Evolutionary conservation across 768 basidiomycete species (phyloP).

Genomic region (Boletus subparvulus): DNA sequence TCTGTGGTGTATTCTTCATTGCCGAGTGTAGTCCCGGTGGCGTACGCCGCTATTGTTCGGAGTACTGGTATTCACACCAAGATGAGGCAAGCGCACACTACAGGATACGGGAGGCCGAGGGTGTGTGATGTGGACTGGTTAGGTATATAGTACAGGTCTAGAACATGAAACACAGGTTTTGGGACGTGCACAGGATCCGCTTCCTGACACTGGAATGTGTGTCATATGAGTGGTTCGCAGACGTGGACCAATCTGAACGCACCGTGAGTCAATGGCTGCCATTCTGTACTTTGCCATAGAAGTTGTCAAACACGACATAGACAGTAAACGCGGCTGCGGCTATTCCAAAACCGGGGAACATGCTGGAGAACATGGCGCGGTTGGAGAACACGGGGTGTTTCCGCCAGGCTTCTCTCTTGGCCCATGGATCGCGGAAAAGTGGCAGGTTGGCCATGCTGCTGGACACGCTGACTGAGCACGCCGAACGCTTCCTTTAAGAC

Average conservation of each 20-base stretch:
- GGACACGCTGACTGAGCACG: slow-evolving; percentile 11
- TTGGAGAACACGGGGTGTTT: slow-evolving; percentile 87
- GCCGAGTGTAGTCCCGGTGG: too few species aligned
- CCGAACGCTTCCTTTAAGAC: neutral
- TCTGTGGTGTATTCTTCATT: neutral
- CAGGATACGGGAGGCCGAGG: neutral
- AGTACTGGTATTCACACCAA: neutral
- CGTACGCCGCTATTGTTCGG: neutral
- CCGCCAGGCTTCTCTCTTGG: slow-evolving; percentile 90
- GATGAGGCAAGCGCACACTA: neutral
- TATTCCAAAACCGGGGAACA: slow-evolving; percentile 95
- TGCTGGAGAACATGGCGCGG: slow-evolving; percentile 81
- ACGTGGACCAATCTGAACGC: neutral
- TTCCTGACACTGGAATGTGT: neutral
- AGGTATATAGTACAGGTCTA: slow-evolving; percentile 12
- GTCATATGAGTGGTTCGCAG: neutral
- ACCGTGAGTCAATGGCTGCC: slow-evolving; percentile 21
- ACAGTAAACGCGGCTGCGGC: slow-evolving; percentile 89
- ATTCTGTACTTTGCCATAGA: slow-evolving; percentile 44
- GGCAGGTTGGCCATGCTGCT: slow-evolving; percentile 60
- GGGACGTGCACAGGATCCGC: neutral
- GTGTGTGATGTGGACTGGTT: neutral
- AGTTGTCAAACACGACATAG: slow-evolving; percentile 85
- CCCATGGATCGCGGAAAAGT: slow-evolving; percentile 93
- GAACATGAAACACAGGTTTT: neutral